Evolutionary conservation across 176 grass and related monocot species (phyloP).

Genomic region (Echinochloa phyllopogon): DNA sequence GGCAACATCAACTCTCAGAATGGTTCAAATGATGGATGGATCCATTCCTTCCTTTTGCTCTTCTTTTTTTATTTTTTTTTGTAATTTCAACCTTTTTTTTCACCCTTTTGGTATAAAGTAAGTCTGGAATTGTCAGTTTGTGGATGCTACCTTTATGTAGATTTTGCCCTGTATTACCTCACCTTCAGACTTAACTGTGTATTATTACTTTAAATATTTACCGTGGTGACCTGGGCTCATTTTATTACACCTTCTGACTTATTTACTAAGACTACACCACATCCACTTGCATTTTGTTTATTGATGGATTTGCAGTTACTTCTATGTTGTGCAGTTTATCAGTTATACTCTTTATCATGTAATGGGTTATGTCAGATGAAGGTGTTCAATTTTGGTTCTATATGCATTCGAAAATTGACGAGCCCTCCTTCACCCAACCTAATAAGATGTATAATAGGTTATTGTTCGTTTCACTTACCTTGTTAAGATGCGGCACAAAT

Average conservation of each 20-base stretch:
- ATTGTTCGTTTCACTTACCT: neutral
- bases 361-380: neutral
- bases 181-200: neutral
- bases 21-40: constrained; percentile 27
- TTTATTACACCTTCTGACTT: neutral
- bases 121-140: neutral
- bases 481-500: neutral
- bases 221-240: neutral
- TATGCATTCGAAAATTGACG: constrained; percentile 58
- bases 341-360: neutral
- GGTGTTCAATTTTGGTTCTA: too few species aligned
- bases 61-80: neutral
- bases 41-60: neutral
- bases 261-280: neutral
- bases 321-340: neutral
- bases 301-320: neutral
- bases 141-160: neutral
- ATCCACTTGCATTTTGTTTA: neutral
- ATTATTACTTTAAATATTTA: neutral
- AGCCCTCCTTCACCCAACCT: constrained; percentile 88
- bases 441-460: constrained; percentile 70
- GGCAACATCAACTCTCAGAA: constrained; percentile 9
- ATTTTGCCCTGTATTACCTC: neutral
- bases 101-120: neutral
- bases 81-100: neutral